These are phyloP conservation scores for Trypethelium eluteriae DNA, from an alignment of 495 filamentous ascomycete species.

Conservation along the genomic window DNA sequence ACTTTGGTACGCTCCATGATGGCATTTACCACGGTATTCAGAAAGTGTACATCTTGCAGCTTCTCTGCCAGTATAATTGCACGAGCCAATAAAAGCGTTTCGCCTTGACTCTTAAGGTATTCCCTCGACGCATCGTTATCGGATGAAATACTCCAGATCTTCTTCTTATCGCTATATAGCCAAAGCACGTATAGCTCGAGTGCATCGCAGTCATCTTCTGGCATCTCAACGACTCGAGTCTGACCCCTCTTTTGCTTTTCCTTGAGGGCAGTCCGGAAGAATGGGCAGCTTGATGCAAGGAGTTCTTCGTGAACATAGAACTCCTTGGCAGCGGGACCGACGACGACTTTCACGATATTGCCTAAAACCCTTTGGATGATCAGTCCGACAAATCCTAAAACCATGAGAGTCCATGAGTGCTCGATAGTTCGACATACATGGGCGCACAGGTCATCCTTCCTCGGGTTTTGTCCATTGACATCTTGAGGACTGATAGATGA, in stretches of 20 bases:
- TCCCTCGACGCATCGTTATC: background rate
- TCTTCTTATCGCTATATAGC: slow-evolving; percentile 18
- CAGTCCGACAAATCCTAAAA: background rate
- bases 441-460: too few relatives aligned
- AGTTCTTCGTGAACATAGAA: slow-evolving; percentile 16
- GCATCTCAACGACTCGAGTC: slow-evolving; percentile 12
- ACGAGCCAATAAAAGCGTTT: background rate
- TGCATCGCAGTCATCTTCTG: slow-evolving; percentile 10
- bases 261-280: slow-evolving; percentile 19
- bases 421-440: too few relatives aligned
- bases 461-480: too few relatives aligned
- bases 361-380: background rate
- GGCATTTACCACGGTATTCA: slow-evolving; percentile 18
- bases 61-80: slow-evolving; percentile 16
- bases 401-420: too few relatives aligned
- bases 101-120: background rate
- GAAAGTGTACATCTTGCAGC: slow-evolving; percentile 13
- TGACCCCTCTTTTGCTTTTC: slow-evolving; percentile 12
- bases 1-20: slow-evolving; percentile 3
- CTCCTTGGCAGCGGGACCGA: slow-evolving; percentile 13
- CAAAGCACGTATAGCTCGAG: slow-evolving; percentile 17
- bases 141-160: background rate
- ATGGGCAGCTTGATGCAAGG: slow-evolving; percentile 13
- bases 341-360: slow-evolving; percentile 15
- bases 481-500: too few relatives aligned